Percentiles rank a stretch among this genome's conserved stretches.
These are phyloP conservation scores for Solanum phureja DNA, from an alignment of 257 asterid genomes.

Conservation along the genomic window DNA sequence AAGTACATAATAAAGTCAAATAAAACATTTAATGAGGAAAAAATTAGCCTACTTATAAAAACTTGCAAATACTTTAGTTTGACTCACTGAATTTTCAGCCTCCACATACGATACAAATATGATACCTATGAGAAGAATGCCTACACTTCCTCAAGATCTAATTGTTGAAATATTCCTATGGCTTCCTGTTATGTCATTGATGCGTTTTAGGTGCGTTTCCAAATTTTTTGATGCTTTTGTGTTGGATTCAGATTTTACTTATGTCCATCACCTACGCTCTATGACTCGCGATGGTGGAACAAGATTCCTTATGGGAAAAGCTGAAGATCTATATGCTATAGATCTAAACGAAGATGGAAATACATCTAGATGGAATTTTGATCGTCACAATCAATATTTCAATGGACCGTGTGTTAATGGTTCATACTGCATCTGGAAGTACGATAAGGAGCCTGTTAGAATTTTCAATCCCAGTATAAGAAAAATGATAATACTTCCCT, in stretches of 20 bases:
- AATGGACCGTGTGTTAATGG: background rate
- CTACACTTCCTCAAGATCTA: background rate
- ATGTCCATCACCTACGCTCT: background rate
- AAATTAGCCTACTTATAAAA: background rate
- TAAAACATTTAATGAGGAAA: background rate
- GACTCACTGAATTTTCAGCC: background rate
- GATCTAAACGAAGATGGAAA: background rate
- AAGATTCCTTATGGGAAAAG: background rate
- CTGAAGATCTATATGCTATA: background rate
- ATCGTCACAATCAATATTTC: background rate
- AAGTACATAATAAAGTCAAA: background rate
- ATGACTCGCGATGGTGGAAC: background rate
- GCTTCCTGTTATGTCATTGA: background rate
- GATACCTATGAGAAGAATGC: background rate
- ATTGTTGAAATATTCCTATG: background rate
- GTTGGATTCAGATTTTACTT: too few relatives aligned
- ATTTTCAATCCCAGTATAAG: too few relatives aligned
- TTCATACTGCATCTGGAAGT: too few relatives aligned
- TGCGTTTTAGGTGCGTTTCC: background rate
- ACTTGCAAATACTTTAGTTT: background rate
- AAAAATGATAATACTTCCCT: too few relatives aligned
- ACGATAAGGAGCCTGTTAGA: too few relatives aligned
- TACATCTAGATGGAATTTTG: background rate
- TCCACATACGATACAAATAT: background rate
- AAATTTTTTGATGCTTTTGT: too few relatives aligned